Conservation (phyloP, 1,139 yeast species). For the Yamadazyma jaroonii region DNA sequence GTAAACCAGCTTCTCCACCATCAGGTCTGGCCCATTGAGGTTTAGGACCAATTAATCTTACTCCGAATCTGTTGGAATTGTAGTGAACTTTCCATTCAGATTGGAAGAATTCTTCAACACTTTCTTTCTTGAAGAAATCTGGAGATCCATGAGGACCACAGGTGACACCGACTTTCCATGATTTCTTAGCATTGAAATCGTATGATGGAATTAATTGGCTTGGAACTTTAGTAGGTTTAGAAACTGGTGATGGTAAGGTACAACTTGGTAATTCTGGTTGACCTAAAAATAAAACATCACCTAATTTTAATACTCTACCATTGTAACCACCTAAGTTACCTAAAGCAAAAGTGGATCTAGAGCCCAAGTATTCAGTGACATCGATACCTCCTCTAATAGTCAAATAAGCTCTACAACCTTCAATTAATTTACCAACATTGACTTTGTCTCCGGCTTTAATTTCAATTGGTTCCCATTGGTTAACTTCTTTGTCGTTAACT, state of each 20-base stretch:
- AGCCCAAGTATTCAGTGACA: constrained; percentile 89
- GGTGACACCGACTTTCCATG: constrained; percentile 89
- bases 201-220: constrained; percentile 57
- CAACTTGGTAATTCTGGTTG: constrained; percentile 70
- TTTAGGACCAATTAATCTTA: constrained; percentile 90
- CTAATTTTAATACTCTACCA: constrained; percentile 86
- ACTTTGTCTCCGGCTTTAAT: constrained; percentile 75
- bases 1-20: constrained; percentile 98
- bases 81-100: constrained; percentile 92
- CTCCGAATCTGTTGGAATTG: constrained; percentile 95
- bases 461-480: constrained; percentile 65
- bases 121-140: constrained; percentile 81
- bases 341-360: constrained; percentile 94
- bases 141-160: constrained; percentile 99
- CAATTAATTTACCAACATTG: constrained; percentile 70
- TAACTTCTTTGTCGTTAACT: constrained; percentile 56
- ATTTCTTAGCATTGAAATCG: constrained; percentile 34
- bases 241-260: constrained; percentile 67
- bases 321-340: constrained; percentile 95
- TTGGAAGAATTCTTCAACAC: constrained; percentile 69
- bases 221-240: constrained; percentile 61
- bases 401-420: constrained; percentile 87
- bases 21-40: constrained; percentile 96
- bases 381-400: constrained; percentile 93
- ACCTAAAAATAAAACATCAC: constrained; percentile 86